phyloP scores from a whole-genome alignment of 768 basidiomycete genomes.

The Mycena albidolilacea region DNA sequence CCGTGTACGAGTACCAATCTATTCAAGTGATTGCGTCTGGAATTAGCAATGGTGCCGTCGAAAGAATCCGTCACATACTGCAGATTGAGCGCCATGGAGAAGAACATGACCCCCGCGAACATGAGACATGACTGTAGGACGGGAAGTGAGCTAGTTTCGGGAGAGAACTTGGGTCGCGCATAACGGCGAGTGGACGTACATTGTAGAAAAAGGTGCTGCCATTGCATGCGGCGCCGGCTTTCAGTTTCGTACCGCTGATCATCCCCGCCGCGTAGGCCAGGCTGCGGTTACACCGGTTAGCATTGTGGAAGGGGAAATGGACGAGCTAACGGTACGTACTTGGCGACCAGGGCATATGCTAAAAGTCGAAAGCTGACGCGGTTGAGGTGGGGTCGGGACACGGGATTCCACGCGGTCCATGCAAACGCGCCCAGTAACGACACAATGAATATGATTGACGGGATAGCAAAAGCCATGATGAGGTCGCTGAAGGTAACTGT shows the following conservation, averaged over 20 bases:
- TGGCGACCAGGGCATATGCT: slow-evolving; percentile 18
- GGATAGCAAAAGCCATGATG: not conserved
- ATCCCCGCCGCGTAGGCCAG: not conserved
- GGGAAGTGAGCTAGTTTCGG: too few relatives aligned
- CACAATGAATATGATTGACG: not conserved
- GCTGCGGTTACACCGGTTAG: not conserved
- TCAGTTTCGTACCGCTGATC: not conserved
- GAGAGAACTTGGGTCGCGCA: too few relatives aligned
- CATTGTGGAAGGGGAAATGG: too few relatives aligned
- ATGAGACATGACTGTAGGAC: too few relatives aligned
- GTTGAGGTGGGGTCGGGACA: slow-evolving; percentile 15
- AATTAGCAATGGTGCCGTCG: not conserved
- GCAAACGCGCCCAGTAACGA: slow-evolving; percentile 3
- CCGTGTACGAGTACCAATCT: slow-evolving; percentile 20
- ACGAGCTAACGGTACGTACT: not conserved
- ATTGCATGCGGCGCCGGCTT: too few relatives aligned
- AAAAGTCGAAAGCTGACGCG: slow-evolving; percentile 16
- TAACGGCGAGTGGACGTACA: slow-evolving; percentile 1
- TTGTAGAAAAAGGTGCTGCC: slow-evolving; percentile 10
- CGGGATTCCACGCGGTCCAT: slow-evolving; percentile 9
- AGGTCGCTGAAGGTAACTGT: slow-evolving; percentile 1
- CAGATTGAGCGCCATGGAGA: slow-evolving; percentile 18
- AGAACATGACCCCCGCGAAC: not conserved
- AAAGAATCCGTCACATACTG: not conserved
- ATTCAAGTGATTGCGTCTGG: not conserved